Evolutionary conservation across 371 early-diverging fungal genomes (phyloP).

Genomic region (Mortierella sp.): DNA sequence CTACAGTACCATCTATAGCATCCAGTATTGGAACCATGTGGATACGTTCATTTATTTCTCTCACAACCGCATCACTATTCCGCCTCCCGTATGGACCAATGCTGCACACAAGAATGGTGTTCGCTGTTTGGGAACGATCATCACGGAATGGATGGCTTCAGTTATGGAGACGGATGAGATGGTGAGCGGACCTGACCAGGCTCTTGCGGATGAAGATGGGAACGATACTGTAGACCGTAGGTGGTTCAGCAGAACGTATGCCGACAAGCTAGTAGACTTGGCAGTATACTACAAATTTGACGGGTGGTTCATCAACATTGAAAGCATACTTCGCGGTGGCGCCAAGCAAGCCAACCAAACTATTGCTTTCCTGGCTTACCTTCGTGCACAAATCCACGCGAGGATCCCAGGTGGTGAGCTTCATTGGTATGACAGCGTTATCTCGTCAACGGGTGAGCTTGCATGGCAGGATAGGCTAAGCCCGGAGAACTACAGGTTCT

Average conservation of each 20-base stretch:
- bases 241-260: constrained; percentile 58
- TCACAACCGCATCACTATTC: constrained; percentile 69
- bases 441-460: constrained; percentile 48
- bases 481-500: constrained; percentile 61
- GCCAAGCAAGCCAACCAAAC: constrained; percentile 45
- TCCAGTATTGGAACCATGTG: constrained; percentile 70
- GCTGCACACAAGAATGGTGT: constrained; percentile 75
- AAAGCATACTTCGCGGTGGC: constrained; percentile 61
- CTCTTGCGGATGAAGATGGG: constrained; percentile 25
- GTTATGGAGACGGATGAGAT: constrained; percentile 62
- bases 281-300: constrained; percentile 75
- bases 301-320: constrained; percentile 79
- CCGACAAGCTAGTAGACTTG: constrained; percentile 71
- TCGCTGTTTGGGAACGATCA: constrained; percentile 63
- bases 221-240: constrained; percentile 36
- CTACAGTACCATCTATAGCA: constrained; percentile 58
- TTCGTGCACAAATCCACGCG: constrained; percentile 61
- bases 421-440: constrained; percentile 65
- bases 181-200: constrained; percentile 55
- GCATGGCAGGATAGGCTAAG: constrained; percentile 72
- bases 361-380: constrained; percentile 59
- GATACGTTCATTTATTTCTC: constrained; percentile 77
- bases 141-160: constrained; percentile 61
- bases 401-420: constrained; percentile 64
- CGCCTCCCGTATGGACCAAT: constrained; percentile 74